phyloP scores from a whole-genome alignment of 768 basidiomycete genomes.

The Tulasnella sp. region DNA sequence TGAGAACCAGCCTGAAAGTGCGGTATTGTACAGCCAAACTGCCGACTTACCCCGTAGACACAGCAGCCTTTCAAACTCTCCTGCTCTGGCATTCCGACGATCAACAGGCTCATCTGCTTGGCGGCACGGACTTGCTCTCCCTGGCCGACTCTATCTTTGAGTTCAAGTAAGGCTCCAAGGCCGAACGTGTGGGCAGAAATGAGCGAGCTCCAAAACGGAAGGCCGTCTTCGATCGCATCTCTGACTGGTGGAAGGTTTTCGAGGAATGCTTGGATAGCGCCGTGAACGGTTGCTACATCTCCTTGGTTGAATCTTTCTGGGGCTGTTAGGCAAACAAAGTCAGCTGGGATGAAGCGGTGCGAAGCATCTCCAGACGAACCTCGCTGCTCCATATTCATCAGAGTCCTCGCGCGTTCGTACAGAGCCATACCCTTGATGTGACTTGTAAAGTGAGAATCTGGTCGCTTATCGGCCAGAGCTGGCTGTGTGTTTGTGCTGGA shows the following conservation, averaged over 20 bases:
- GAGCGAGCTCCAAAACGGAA: background rate
- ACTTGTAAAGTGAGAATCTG: slow-evolving; percentile 1
- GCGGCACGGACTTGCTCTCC: background rate
- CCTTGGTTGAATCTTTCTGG: background rate
- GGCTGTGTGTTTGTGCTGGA: background rate
- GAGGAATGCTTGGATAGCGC: background rate
- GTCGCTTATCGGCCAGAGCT: background rate
- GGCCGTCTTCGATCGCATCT: background rate
- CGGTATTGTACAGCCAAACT: background rate
- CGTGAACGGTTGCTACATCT: background rate
- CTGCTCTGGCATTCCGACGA: background rate
- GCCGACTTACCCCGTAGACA: background rate
- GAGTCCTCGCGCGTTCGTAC: background rate
- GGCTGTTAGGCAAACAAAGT: background rate
- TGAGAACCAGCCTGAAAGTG: background rate
- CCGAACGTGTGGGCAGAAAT: background rate
- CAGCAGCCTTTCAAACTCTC: background rate
- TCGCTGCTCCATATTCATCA: background rate
- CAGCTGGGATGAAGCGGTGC: background rate
- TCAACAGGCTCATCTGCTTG: background rate
- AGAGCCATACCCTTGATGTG: background rate
- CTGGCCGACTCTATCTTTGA: background rate
- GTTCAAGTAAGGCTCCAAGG: background rate
- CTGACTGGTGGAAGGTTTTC: background rate
- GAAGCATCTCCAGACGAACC: background rate